These are phyloP conservation scores for Leptographium flavum DNA, from an alignment of 2,329 filamentous ascomycete genomes.

Conservation along the genomic window DNA sequence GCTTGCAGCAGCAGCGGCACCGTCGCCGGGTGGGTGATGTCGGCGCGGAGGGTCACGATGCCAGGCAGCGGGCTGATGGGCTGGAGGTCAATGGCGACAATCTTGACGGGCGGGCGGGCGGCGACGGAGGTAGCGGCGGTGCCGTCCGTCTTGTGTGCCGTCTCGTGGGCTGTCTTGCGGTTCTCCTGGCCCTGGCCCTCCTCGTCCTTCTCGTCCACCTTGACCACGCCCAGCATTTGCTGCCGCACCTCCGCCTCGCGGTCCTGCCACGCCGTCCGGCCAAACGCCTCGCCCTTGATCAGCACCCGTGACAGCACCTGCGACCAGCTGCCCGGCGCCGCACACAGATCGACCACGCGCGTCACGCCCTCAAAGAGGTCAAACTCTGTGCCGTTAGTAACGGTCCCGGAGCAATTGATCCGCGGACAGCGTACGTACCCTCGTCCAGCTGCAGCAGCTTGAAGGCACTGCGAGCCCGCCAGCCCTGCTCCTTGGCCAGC, in stretches of 20 bases:
- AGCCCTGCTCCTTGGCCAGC: conserved; percentile 96
- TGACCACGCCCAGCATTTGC: conserved; percentile 37
- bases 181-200: too few relatives aligned
- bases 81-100: conserved; percentile 90
- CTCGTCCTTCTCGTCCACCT: neutral
- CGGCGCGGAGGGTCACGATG: conserved; percentile 81
- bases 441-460: conserved; percentile 93
- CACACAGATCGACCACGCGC: conserved; percentile 88
- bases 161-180: neutral
- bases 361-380: conserved; percentile 84
- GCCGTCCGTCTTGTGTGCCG: neutral
- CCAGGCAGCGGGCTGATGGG: conserved; percentile 89
- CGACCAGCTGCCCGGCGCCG: conserved; percentile 92
- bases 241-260: conserved; percentile 54
- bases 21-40: conserved; percentile 94
- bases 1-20: conserved; percentile 78
- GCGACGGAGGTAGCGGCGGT: conserved; percentile 5
- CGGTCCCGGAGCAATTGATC: too few relatives aligned
- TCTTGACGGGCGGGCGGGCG: conserved; percentile 61
- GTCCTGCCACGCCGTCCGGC: conserved; percentile 74
- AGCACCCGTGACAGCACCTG: conserved; percentile 88
- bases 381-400: conserved; percentile 46
- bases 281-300: conserved; percentile 87
- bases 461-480: conserved; percentile 91
- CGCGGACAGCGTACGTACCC: conserved; percentile 26